Percentiles rank a stretch among this genome's conserved stretches.
Conservation (phyloP, 2,329 filamentous ascomycete species). For the Colletotrichum sp. region DNA sequence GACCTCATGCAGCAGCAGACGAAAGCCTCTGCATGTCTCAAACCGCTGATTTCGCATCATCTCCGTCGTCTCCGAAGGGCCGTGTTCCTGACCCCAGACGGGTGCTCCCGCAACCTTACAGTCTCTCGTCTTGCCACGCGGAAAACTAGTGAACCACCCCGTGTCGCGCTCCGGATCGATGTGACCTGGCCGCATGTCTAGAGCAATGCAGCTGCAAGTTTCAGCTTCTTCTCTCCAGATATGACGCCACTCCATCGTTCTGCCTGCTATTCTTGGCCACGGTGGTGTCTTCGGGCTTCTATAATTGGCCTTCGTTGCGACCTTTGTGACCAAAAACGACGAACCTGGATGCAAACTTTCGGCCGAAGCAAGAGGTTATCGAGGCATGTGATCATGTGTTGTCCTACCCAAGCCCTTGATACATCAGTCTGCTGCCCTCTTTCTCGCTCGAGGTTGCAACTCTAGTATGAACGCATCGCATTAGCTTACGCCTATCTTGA, state of each 20-base stretch:
- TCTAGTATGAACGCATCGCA: not conserved
- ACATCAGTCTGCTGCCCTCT: not conserved
- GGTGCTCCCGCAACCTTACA: constrained; percentile 5
- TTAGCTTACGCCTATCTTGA: not conserved
- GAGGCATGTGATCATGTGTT: not conserved
- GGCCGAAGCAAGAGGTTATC: not conserved
- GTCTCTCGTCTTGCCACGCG: not conserved
- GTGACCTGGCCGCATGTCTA: not conserved
- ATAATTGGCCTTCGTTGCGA: not conserved
- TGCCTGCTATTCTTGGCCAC: not conserved
- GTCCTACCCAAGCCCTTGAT: not conserved
- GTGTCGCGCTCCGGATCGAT: not conserved
- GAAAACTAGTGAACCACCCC: not conserved
- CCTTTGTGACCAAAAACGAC: not conserved
- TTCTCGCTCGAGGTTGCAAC: not conserved
- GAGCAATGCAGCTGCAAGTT: not conserved
- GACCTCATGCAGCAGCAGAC: not conserved
- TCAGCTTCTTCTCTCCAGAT: not conserved
- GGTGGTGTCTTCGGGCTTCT: not conserved
- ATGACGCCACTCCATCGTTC: not conserved
- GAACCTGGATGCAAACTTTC: not conserved
- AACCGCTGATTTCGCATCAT: not conserved
- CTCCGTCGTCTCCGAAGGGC: constrained; percentile 19
- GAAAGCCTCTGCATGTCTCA: not conserved
- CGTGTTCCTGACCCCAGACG: constrained; percentile 14